Evolutionary conservation across 176 grass and related monocot genomes (phyloP).

Genomic region (Oryza coarctata): DNA sequence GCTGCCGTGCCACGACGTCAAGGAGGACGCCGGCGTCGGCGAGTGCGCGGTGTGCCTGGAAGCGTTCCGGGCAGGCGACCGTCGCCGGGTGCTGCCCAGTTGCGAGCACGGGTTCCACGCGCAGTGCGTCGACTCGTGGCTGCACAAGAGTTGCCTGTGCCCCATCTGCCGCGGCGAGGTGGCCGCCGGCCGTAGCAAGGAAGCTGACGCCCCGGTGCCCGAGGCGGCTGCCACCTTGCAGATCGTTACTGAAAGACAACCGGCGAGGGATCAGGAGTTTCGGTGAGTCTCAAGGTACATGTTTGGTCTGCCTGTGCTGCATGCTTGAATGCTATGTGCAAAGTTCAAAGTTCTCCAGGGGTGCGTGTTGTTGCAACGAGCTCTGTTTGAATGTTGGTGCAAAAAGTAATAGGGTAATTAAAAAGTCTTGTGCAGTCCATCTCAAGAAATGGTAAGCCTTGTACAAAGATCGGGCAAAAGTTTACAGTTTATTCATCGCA

Average conservation of each 20-base stretch:
- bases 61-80: conserved; percentile 23
- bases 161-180: conserved; percentile 47
- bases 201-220: background rate
- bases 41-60: conserved; percentile 54
- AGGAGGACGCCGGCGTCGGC: background rate
- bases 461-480: too few species aligned
- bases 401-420: too few species aligned
- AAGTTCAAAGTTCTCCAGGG: too few species aligned
- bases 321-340: background rate
- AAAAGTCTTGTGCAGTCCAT: too few species aligned
- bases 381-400: too few species aligned
- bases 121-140: conserved; percentile 56
- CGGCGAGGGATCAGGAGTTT: background rate
- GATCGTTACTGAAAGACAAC: background rate
- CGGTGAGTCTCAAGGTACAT: too few species aligned
- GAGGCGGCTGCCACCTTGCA: background rate
- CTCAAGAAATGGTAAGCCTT: too few species aligned
- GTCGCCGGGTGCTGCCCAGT: conserved; percentile 38
- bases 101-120: conserved; percentile 63
- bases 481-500: background rate
- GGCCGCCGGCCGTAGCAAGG: background rate
- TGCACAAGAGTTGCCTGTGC: conserved; percentile 40
- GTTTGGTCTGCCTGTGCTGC: too few species aligned
- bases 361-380: too few species aligned
- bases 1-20: too few species aligned